Evolutionary conservation across 1,139 yeast genomes (phyloP).

Genomic region (Protomyces lactucae-debilis): DNA sequence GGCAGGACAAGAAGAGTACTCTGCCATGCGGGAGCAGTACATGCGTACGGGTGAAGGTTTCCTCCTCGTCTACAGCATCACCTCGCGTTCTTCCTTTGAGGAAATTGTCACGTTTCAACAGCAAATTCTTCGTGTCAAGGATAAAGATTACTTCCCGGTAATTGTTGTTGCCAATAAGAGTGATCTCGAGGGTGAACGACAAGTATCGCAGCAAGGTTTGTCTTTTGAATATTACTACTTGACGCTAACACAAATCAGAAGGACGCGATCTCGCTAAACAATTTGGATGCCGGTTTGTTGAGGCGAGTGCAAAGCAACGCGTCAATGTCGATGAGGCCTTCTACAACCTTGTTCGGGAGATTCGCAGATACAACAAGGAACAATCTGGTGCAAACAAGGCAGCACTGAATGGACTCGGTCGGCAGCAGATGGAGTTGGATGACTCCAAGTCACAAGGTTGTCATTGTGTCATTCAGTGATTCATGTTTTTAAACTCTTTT

Average conservation of each 20-base stretch:
- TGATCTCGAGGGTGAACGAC: conserved; percentile 73
- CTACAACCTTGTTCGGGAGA: conserved; percentile 63
- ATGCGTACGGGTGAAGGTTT: conserved; percentile 47
- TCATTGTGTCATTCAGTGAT: conserved; percentile 17
- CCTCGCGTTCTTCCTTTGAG: conserved; percentile 71
- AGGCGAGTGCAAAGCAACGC: conserved; percentile 89
- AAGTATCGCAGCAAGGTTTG: conserved; percentile 36
- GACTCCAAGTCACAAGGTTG: conserved; percentile 21
- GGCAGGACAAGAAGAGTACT: conserved; percentile 48
- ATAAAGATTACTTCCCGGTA: conserved; percentile 43
- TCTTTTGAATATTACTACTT: conserved; percentile 37
- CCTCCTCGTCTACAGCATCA: conserved; percentile 66
- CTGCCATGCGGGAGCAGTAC: conserved; percentile 62
- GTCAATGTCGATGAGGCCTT: conserved; percentile 93
- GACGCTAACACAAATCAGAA: conserved; percentile 45
- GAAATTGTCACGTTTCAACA: conserved; percentile 74
- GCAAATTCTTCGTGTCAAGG: conserved; percentile 83
- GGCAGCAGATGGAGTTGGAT: conserved; percentile 25
- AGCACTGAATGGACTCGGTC: conserved; percentile 3
- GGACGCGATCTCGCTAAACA: conserved; percentile 67
- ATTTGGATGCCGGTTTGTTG: conserved; percentile 74
- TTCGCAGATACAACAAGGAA: conserved; percentile 46
- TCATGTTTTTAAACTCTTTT: background rate
- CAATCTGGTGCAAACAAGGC: conserved; percentile 23
- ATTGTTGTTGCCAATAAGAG: conserved; percentile 47